Base-by-base conservation (phyloP, 1,139 yeast species). In the Taphrina populina region DNA sequence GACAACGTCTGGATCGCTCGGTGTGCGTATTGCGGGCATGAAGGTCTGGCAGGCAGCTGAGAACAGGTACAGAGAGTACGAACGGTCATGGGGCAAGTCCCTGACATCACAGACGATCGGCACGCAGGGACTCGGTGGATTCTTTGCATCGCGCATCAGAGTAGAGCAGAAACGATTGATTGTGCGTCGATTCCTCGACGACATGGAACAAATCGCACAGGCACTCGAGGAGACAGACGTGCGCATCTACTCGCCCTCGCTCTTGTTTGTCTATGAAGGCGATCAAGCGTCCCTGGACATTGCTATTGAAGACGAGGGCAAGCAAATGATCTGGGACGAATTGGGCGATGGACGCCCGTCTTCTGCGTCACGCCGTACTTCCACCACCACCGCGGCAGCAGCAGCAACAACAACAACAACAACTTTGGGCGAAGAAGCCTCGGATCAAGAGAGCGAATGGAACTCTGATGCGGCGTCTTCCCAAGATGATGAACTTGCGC, bases 1-100 rank as follows among this genome's bases (percentile, higher is more conserved):
- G 0, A 90, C 97, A 1, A 92, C 97, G 1, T 83, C 94, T 53
- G 95, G 96, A 0, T 71, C 82, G 1, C 71, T 86, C 17, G 76
- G 80, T 19, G 81, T 84, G 62, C 73, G 98, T 58, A 78, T 92
- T 1, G 90, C 97, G 63, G 98, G 98, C 0, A 86, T 92, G 95
- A 83, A 83, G 63, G 69, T 84, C 1, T 75, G 70, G 62, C 63
- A 68, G 43, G 63, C 63, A 0, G 67, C 65, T 7, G 67, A 64
- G 1, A 58, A 66, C 21, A 73, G 70, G 0, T 79, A 81, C 64
- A 61, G 79, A 10, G 71, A 71, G 35, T 81, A 79, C 61, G 80
- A 84, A 64, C 90, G 88, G 67, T 65, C 70, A 56, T 88, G 76
- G 69, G 98, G 98, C 0, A 73, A 95, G 52, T 63, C 72, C 0